Conservation (phyloP, 2,329 filamentous ascomycete species). For the Dothideomycetes sp. region DNA sequence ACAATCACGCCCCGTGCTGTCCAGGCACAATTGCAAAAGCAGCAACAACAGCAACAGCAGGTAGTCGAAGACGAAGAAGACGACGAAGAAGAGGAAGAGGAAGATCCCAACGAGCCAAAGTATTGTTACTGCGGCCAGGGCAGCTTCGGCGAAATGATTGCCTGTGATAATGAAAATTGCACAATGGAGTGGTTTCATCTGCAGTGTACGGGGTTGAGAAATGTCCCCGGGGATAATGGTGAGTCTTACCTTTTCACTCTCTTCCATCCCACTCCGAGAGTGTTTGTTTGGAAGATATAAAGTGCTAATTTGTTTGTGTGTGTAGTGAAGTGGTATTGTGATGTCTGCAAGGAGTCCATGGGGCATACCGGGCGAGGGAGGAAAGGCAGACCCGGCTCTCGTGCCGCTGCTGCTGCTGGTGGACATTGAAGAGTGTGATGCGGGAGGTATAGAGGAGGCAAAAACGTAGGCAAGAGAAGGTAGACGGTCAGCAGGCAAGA, state of each 20-base stretch:
- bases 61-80: constrained; percentile 36
- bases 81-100: constrained; percentile 38
- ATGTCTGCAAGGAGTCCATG: constrained; percentile 29
- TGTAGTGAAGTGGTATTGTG: constrained; percentile 38
- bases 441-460: no score
- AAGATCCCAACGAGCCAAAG: constrained; percentile 45
- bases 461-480: no score
- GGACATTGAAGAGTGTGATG: neutral
- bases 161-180: constrained; percentile 55
- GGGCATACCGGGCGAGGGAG: neutral
- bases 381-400: neutral
- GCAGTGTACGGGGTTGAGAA: constrained; percentile 50
- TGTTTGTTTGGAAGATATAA: neutral
- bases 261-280: no score
- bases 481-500: no score
- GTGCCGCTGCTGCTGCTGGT: no score
- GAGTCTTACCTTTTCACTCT: constrained; percentile 9
- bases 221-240: constrained; percentile 44
- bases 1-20: no score
- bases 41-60: constrained; percentile 12
- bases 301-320: neutral
- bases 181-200: constrained; percentile 59
- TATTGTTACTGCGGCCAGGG: constrained; percentile 58
- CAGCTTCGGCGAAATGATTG: constrained; percentile 57
- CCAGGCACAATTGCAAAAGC: no score